These are phyloP conservation scores for Fusarium lateritium DNA, from an alignment of 2,329 filamentous ascomycete genomes.

Conservation along the genomic window DNA sequence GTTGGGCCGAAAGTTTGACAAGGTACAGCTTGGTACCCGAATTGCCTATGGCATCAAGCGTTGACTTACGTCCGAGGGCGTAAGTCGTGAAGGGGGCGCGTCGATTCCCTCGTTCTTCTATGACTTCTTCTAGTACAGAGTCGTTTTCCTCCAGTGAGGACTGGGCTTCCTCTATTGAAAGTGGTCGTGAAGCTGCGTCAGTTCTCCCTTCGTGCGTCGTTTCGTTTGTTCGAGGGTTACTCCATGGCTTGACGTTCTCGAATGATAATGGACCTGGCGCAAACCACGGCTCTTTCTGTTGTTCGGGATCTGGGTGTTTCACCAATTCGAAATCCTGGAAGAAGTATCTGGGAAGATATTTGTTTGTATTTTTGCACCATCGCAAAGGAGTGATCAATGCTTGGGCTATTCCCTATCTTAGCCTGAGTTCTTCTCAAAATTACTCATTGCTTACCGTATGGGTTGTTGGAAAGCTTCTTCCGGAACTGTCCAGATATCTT, in stretches of 20 bases:
- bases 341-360: conserved; percentile 71
- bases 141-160: not conserved
- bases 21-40: not conserved
- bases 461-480: conserved; percentile 71
- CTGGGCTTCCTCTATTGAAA: not conserved
- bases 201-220: not conserved
- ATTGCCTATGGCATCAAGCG: conserved; percentile 48
- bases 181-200: not conserved
- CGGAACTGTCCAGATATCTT: conserved; percentile 64
- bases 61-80: conserved; percentile 48
- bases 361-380: conserved; percentile 64
- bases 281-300: conserved; percentile 66
- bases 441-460: conserved; percentile 69
- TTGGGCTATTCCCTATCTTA: conserved; percentile 62
- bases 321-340: conserved; percentile 73
- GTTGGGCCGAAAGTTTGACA: conserved; percentile 35
- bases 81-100: conserved; percentile 44
- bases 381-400: conserved; percentile 74
- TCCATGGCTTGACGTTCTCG: conserved; percentile 42
- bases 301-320: conserved; percentile 69
- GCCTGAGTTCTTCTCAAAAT: not conserved
- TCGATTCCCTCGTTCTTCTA: not conserved
- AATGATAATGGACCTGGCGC: conserved; percentile 63
- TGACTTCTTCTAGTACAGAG: not conserved
- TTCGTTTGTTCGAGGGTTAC: not conserved